Evolutionary conservation across 352 stramenopile species (phyloP), one percentile per base, ranked within the genome.

Genomic region (Phytopythium mirpurense): DNA sequence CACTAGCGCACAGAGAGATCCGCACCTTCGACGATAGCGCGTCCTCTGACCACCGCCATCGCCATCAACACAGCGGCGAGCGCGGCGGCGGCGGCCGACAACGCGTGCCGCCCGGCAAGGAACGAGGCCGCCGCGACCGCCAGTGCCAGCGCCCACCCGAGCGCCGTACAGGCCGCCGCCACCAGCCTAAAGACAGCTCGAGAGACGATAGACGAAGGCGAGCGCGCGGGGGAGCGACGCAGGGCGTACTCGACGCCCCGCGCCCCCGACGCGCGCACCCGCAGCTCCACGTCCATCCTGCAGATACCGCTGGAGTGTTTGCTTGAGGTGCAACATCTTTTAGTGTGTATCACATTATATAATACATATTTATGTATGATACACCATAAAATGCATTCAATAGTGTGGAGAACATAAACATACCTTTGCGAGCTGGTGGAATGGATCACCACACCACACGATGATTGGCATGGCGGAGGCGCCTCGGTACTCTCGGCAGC

Each of bases 171-270:
- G 2, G 29, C 45, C 27, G 15, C 42, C 42, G n/a, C 31, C 19
- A n/a, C 26, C 18, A 36, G 11, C 3, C 29, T 5, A 11, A 12
- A 29, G 0, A 12, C 0, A 6, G 14, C 10, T 4, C 40, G 23
- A 3, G 21, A n/a, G 2, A 12, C 10, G 11, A 10, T 9, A n/a
- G 40, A 46, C 4, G 21, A 11, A 12, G 40, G 41, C 27, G 29
- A 2, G 45, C 45, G 27, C 29, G 45, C 16, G 45, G 27, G 10
- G 2, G 45, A 16, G 29, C 59, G 55, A 44, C 59, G 61, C 16
- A 90, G 62, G 50, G 60, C 63, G 56, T 78, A 91, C 51, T 87
- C 78, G 32, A 88, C 63, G 32, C 72, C 73, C 43, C 73, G 58
- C 21, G 70, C 64, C 23, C 74, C 74, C 48, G 78, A 73, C 7